A percentile compares a stretch with the other conserved stretches of the same genome.
Conservation (phyloP, 306 rosid genomes). For the Morella rubra region DNA sequence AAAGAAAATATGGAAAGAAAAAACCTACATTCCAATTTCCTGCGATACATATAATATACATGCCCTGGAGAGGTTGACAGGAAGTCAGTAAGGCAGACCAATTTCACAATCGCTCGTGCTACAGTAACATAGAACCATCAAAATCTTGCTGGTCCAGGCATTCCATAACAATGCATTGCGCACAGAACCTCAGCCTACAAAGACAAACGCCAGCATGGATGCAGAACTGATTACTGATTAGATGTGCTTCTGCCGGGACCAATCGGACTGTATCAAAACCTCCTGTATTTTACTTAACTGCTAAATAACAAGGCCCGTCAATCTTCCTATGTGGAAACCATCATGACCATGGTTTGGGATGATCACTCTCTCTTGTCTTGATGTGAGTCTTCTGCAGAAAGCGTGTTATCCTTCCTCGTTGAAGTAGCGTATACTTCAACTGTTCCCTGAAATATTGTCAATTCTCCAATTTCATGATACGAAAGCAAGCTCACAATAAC, state of each 20-base stretch:
- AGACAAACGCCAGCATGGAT: neutral
- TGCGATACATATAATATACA: neutral
- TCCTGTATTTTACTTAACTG: constrained; percentile 11
- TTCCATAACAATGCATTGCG: neutral
- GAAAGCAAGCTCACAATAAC: neutral
- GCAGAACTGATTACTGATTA: neutral
- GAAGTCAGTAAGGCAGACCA: neutral
- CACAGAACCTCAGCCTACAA: neutral
- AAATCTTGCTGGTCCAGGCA: neutral
- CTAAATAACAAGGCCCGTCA: constrained; percentile 12
- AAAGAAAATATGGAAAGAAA: neutral
- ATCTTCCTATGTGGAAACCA: constrained; percentile 10
- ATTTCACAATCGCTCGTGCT: too few species aligned
- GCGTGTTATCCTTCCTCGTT: constrained; percentile 36
- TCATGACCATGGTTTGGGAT: constrained; percentile 14
- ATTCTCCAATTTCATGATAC: constrained; percentile 9
- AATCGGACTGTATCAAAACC: neutral
- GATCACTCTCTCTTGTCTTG: constrained; percentile 44
- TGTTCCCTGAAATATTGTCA: constrained; percentile 54
- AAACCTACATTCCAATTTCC: neutral
- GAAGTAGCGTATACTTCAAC: constrained; percentile 45
- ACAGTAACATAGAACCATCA: neutral
- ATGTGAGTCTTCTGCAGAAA: constrained; percentile 48
- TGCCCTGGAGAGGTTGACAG: neutral
- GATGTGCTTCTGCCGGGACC: neutral